Conservation (phyloP, 139 green algal species). For the Chlorella vulgaris region DNA sequence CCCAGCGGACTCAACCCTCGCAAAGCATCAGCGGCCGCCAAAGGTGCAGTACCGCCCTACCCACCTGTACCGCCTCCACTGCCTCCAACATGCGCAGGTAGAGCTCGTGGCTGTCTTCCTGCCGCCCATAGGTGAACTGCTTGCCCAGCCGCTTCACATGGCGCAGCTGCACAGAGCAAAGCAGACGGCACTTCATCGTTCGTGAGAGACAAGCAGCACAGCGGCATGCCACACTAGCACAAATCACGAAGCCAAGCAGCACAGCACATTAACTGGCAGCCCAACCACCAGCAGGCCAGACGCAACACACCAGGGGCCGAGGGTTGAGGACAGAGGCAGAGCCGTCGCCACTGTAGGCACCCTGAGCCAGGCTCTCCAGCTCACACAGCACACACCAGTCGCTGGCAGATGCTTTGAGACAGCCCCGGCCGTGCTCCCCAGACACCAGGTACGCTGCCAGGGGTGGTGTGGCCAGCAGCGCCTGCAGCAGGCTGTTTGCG, state of each 20-base stretch:
- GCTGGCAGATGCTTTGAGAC: slow-evolving; percentile 15
- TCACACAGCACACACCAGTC: slow-evolving; percentile 49
- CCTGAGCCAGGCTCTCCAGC: slow-evolving; percentile 40
- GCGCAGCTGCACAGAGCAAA: neutral
- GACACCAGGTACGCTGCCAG: slow-evolving; percentile 47
- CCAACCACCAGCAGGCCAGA: too few relatives aligned
- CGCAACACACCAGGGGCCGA: slow-evolving; percentile 32
- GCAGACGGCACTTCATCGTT: neutral
- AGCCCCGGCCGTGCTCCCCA: slow-evolving; percentile 36
- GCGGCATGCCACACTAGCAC: too few relatives aligned
- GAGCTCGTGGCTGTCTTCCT: slow-evolving; percentile 78
- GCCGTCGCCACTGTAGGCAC: neutral
- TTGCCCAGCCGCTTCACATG: slow-evolving; percentile 29
- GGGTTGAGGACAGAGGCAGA: slow-evolving; percentile 14
- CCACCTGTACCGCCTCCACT: slow-evolving; percentile 56
- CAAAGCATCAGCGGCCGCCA: neutral
- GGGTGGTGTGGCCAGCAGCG: slow-evolving; percentile 62
- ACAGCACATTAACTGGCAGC: too few relatives aligned
- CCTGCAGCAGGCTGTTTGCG: slow-evolving; percentile 62
- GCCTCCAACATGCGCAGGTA: slow-evolving; percentile 63
- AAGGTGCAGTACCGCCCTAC: neutral
- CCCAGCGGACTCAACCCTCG: neutral
- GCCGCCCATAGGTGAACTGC: slow-evolving; percentile 53
- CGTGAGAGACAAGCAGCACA: too few relatives aligned
- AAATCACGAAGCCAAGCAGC: too few relatives aligned